Base-by-base conservation (phyloP, 2,329 filamentous ascomycete genomes). In the Fusarium sp. region DNA sequence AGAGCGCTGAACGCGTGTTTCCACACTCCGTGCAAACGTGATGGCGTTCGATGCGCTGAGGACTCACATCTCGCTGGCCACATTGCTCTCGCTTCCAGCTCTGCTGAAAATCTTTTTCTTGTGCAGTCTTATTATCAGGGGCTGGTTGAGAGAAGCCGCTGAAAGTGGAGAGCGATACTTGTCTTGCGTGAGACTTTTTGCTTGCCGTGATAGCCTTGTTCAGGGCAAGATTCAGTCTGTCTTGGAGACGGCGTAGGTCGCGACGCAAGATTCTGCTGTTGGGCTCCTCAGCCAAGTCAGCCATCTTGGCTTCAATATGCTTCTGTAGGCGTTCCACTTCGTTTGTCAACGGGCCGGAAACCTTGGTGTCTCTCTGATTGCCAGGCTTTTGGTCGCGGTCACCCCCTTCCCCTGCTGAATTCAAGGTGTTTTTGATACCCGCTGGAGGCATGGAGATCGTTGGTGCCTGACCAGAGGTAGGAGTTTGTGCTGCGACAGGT, bases 11-110 rank as follows among this genome's bases (percentile, higher is more conserved):
- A 33, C 83, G 80, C 28, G 79, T 64, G 28, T 74, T 75, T 20
- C 83, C 83, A 36, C 83, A 85, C 35, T 76, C 76, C 5, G 80
- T 81, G 64, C 83, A 85, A 28, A 83, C 59, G 61, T 84, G 82
- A 52, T 80, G 76, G 5, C 71, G 72, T 36, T 74, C 57, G 17
- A 63, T 61, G 26, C 66, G 70, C 22, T 68, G 69, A 11, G 75
- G 64, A 41, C 75, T 82, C 33, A 66, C 62, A 12, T 66, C 73
- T 56, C 75, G 69, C 20, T 69, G 70, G 3, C 38, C 26, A 20
- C 48, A 41, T 31, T 51, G 35, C 45, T 26, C 33, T 28, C 18
- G 44, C 14, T 61, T 58, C 24, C 24, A 41, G 20, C 20, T 33
- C 22, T 36, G 51, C 20, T 26, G 17, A 22, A n/a, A 45, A 22